Percentiles rank a stretch among this genome's conserved stretches.
Evolutionary conservation across 345 rosid genomes (phyloP).

Genomic region (Adansonia digitata): DNA sequence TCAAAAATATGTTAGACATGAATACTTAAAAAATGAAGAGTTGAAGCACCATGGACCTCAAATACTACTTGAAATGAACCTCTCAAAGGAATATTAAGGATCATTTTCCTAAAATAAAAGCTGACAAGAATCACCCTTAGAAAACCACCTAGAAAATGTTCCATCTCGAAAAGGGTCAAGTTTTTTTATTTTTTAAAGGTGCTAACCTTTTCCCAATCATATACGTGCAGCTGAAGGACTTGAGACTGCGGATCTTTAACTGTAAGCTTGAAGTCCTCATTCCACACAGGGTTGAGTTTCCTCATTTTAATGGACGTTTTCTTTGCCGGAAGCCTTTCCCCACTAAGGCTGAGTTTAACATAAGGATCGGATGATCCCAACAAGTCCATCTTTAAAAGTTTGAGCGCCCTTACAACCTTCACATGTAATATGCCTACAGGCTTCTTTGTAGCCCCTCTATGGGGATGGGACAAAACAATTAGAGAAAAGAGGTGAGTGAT

Average conservation of each 20-base stretch:
- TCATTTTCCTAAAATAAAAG: background rate
- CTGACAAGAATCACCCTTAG: background rate
- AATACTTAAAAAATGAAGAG: no score
- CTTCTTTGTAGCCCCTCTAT: conserved; percentile 49
- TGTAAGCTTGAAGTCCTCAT: conserved; percentile 61
- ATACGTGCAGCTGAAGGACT: conserved; percentile 61
- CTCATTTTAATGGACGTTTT: conserved; percentile 68
- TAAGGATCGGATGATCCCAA: conserved; percentile 74
- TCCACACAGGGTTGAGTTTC: conserved; percentile 77
- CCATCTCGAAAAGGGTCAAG: no score
- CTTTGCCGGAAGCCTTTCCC: conserved; percentile 60
- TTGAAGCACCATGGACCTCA: no score
- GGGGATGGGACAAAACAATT: no score
- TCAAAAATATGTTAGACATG: no score
- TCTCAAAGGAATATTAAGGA: background rate
- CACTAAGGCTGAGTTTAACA: conserved; percentile 56
- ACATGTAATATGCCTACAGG: conserved; percentile 74
- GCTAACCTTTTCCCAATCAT: conserved; percentile 92
- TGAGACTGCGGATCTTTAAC: conserved; percentile 63
- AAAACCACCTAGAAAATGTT: background rate
- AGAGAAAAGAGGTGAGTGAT: no score
- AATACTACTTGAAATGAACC: background rate
- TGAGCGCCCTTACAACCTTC: conserved; percentile 54
- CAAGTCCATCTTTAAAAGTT: conserved; percentile 58
- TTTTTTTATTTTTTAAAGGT: no score